A percentile compares a stretch with the other conserved stretches of the same genome.
Evolutionary conservation across 2,329 filamentous ascomycete species (phyloP).

Genomic region (Cercospora canescens): DNA sequence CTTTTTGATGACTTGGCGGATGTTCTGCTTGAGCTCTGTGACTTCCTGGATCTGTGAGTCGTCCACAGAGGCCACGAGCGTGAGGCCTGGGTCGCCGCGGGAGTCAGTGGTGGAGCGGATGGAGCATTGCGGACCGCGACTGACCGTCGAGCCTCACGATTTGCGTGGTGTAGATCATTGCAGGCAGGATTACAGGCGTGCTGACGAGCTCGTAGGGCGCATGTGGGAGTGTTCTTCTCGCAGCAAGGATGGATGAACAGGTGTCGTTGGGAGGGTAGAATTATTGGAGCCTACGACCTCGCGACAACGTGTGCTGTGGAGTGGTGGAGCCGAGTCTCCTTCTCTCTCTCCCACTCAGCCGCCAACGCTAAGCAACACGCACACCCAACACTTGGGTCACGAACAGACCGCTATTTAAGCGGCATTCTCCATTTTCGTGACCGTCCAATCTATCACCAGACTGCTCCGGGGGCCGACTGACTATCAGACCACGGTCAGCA

Average conservation of each 20-base stretch:
- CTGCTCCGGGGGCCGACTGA: neutral
- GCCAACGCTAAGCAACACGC: neutral
- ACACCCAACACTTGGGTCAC: neutral
- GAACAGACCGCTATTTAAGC: neutral
- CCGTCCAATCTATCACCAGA: neutral
- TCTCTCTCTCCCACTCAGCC: neutral
- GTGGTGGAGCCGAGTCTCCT: constrained; percentile 7
- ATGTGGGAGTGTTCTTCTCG: neutral
- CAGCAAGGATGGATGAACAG: constrained; percentile 1
- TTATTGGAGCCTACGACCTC: neutral
- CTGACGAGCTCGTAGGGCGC: neutral
- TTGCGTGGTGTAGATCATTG: constrained; percentile 65
- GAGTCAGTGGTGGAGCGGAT: constrained; percentile 17
- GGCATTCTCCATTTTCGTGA: neutral
- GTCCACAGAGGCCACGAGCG: constrained; percentile 92
- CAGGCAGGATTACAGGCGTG: neutral
- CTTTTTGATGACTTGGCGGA: constrained; percentile 85
- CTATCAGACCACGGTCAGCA: neutral
- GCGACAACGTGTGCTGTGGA: constrained; percentile 5
- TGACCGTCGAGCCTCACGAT: constrained; percentile 90
- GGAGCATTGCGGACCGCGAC: constrained; percentile 26
- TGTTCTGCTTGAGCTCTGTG: constrained; percentile 83
- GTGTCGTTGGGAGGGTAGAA: neutral
- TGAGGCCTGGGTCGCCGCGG: constrained; percentile 65
- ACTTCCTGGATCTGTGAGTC: constrained; percentile 79